These are phyloP conservation scores for Porpolomopsis calyptriformis DNA, from an alignment of 768 basidiomycete genomes.

Conservation along the genomic window DNA sequence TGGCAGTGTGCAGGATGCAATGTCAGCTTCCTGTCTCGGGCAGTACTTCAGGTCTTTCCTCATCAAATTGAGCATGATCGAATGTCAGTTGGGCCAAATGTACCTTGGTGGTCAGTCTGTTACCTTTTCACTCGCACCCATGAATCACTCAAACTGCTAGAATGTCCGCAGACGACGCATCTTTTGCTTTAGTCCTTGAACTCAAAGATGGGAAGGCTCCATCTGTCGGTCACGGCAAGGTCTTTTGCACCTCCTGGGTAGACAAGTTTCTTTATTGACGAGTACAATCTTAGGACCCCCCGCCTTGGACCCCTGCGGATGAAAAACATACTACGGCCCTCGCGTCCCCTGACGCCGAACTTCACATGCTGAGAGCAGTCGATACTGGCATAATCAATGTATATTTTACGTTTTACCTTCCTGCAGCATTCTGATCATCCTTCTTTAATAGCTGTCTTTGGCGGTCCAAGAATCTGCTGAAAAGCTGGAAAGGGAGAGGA, in stretches of 20 bases:
- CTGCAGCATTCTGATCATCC: neutral
- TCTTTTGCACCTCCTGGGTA: constrained; percentile 7
- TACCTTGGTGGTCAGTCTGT: constrained; percentile 37
- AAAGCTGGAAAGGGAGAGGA: constrained; percentile 32
- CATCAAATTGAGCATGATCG: constrained; percentile 69
- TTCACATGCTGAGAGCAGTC: constrained; percentile 68
- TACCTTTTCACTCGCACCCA: neutral
- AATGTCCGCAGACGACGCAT: constrained; percentile 43
- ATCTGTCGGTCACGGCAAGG: constrained; percentile 38
- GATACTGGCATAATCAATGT: constrained; percentile 80
- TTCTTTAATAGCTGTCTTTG: constrained; percentile 46
- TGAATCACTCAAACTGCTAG: no score
- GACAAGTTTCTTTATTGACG: neutral
- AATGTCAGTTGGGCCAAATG: constrained; percentile 55
- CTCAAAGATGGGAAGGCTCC: constrained; percentile 58
- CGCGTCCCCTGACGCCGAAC: constrained; percentile 51
- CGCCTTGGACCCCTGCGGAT: constrained; percentile 74
- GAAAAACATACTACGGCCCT: constrained; percentile 59
- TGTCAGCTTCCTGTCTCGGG: constrained; percentile 50
- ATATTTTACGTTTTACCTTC: constrained; percentile 14
- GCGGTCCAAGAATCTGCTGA: constrained; percentile 73
- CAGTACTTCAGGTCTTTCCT: constrained; percentile 79
- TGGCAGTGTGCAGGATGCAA: constrained; percentile 59
- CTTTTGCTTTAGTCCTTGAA: constrained; percentile 79
- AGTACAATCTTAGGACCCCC: constrained; percentile 38